A percentile compares a stretch with the other conserved stretches of the same genome.
phyloP scores from a whole-genome alignment of 371 early-diverging fungal species.

The Mortierella sp. region DNA sequence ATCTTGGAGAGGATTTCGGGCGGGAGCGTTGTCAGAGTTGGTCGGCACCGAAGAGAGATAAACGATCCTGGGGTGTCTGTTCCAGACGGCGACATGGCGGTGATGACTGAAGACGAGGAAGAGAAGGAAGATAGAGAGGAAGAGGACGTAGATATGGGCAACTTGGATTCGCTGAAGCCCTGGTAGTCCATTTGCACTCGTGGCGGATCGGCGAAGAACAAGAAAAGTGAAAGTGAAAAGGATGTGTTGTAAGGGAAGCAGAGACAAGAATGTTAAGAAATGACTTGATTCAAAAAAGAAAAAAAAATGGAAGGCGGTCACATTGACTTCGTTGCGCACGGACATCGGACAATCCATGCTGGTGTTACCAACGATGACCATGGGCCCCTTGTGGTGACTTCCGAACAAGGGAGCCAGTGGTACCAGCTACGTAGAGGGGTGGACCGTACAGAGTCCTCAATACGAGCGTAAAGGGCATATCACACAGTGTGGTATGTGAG shows the following conservation, averaged over 20 bases:
- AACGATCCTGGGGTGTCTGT: conserved; percentile 2
- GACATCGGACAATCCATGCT: neutral
- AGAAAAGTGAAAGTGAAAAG: neutral
- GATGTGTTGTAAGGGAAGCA: neutral
- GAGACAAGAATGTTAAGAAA: neutral
- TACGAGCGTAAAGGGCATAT: too few relatives aligned
- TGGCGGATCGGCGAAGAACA: neutral
- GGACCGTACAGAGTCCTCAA: too few relatives aligned
- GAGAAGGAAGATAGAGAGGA: neutral
- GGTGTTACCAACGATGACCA: neutral
- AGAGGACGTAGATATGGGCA: neutral
- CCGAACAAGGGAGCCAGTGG: too few relatives aligned
- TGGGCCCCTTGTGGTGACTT: too few relatives aligned
- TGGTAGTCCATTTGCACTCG: too few relatives aligned
- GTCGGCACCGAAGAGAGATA: conserved; percentile 28
- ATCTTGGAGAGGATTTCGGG: conserved; percentile 48
- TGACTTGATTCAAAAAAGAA: neutral
- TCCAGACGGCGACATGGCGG: neutral
- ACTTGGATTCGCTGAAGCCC: too few relatives aligned
- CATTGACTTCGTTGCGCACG: neutral
- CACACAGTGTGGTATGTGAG: too few relatives aligned
- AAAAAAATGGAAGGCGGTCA: neutral
- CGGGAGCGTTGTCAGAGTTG: conserved; percentile 27
- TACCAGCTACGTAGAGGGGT: too few relatives aligned
- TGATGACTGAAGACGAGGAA: neutral